These are phyloP conservation scores for Glebionis coronaria DNA, from an alignment of 129 eudicot genomes.

Conservation along the genomic window DNA sequence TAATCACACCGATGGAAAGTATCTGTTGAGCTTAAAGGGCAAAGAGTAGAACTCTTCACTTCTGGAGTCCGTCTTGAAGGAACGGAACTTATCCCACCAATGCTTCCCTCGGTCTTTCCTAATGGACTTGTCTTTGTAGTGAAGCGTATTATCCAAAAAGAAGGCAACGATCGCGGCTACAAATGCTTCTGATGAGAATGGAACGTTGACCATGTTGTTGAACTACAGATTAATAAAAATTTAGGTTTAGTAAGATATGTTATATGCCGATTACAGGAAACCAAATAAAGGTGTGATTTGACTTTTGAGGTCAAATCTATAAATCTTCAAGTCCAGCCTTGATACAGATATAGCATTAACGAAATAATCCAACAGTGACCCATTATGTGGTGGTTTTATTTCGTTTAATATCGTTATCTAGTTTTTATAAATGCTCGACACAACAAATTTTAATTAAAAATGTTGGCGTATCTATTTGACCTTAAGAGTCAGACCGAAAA, in stretches of 20 bases:
- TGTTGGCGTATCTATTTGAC: background rate
- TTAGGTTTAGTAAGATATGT: background rate
- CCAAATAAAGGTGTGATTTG: background rate
- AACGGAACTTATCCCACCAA: constrained; percentile 68
- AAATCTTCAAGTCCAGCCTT: background rate
- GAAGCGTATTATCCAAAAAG: constrained; percentile 54
- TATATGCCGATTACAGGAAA: background rate
- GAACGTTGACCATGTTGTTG: constrained; percentile 51
- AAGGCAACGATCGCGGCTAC: constrained; percentile 55
- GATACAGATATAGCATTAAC: background rate
- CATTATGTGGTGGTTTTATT: background rate
- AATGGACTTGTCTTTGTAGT: constrained; percentile 39
- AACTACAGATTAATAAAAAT: constrained; percentile 32
- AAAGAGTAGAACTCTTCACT: constrained; percentile 62
- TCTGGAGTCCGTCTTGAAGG: constrained; percentile 50
- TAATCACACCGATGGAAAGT: constrained; percentile 56
- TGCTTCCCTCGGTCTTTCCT: constrained; percentile 55
- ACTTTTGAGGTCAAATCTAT: constrained; percentile 19
- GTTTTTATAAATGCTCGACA: background rate
- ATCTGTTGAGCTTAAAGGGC: constrained; percentile 57
- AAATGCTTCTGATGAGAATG: constrained; percentile 60
- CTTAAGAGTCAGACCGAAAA: constrained; percentile 2
- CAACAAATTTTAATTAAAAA: background rate
- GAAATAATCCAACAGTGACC: constrained; percentile 4
- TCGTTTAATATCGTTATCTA: background rate